Percentiles rank a stretch among this genome's conserved stretches.
phyloP scores from a whole-genome alignment of 441 rosid species.

The Adansonia grandidieri region DNA sequence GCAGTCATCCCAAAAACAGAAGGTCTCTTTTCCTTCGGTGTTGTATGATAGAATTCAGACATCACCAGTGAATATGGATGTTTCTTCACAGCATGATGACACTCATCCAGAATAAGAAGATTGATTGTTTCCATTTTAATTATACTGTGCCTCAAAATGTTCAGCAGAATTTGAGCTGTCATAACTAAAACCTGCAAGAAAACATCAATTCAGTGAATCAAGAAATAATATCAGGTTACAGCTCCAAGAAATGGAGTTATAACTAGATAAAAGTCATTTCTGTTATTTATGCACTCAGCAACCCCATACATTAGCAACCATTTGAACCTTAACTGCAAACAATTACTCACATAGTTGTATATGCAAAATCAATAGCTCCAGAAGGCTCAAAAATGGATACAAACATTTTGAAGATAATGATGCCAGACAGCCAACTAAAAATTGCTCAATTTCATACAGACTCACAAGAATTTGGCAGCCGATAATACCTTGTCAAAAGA shows the following conservation, averaged over 20 bases:
- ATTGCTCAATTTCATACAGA: not conserved
- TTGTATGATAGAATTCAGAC: slow-evolving; percentile 99
- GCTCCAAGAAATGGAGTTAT: slow-evolving; percentile 6
- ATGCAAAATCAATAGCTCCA: slow-evolving; percentile 1
- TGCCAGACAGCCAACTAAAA: not conserved
- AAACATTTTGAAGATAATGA: not conserved
- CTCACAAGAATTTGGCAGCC: not conserved
- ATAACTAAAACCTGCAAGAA: slow-evolving; percentile 82
- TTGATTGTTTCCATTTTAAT: slow-evolving; percentile 88
- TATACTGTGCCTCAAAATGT: slow-evolving; percentile 97
- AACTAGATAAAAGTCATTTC: not conserved
- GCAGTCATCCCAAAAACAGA: slow-evolving; percentile 99
- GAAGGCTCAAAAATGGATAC: not conserved
- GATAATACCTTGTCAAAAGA: not conserved
- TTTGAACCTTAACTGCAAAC: not conserved
- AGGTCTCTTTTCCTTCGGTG: slow-evolving; percentile 89
- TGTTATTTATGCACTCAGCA: not conserved
- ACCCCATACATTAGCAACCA: not conserved
- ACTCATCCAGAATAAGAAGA: slow-evolving; percentile 95
- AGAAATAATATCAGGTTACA: slow-evolving; percentile 10
- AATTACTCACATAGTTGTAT: not conserved
- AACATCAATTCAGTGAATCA: slow-evolving; percentile 12
- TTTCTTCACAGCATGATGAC: slow-evolving; percentile 99
- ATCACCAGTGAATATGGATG: slow-evolving; percentile 98
- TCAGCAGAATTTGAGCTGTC: slow-evolving; percentile 98